Evolutionary conservation across 2,329 filamentous ascomycete species (phyloP), one percentile per base, ranked within the genome.

Genomic region (Allantophomopsis lycopodina): DNA sequence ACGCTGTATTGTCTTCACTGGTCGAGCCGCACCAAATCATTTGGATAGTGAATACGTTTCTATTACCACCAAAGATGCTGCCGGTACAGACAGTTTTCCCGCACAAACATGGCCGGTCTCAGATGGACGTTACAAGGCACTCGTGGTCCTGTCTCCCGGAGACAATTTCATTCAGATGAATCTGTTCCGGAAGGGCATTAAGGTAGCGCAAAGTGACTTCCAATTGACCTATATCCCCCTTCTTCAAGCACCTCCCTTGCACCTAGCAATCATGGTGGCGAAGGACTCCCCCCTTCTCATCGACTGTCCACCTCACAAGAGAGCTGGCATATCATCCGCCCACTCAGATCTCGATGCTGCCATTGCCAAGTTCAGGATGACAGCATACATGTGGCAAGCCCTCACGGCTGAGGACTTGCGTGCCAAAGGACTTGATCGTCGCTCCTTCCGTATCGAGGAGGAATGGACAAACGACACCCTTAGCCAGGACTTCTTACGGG

Each of bases 361-460:
- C 1, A 68, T 82, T 38, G 68, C 71, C 48, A 86, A 86, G 53
- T 79, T 82, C 48, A 69, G 79, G 40, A 82, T 82, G 70, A 71
- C 79, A 15, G 81, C 79, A 17, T 83, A 84, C 55, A 67, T 85
- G 41, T 84, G 81, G 79, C 81, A 86, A 54, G 79, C 80, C 16
- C 79, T 83, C 42, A 83, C 79, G 2, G 79, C 78, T 16, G 80
- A 85, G 52, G 79, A 85, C 50, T 79, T 85, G 73, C 76, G 76
- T 45, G 66, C 72, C 37, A 73, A 81, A 49, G 73, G 74, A 18
- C 76, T 85, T 45, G 78, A 77, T 8, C 67, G 80, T 36, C 69
- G 80, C 39, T 79, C 76, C 46, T 85, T 84, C 59, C 69, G 80
- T 31, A 73, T 83, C 37, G 81, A 85, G 51, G 81, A 86, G 51